Evolutionary conservation across 495 filamentous ascomycete species (phyloP).

Genomic region (Daldinia caldariorum): DNA sequence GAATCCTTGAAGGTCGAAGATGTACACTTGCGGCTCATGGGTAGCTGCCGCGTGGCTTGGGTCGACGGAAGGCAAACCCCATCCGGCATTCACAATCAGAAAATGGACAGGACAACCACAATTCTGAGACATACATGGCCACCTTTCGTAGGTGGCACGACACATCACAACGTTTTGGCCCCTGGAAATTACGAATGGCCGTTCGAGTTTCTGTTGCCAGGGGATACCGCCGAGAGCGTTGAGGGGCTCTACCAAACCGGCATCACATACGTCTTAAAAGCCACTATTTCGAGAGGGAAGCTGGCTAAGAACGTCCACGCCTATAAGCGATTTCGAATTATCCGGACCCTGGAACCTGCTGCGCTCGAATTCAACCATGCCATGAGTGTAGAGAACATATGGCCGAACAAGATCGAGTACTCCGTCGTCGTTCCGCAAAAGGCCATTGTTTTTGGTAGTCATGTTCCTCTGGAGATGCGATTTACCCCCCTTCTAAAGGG

Average conservation of each 20-base stretch:
- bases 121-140: slow-evolving; percentile 60
- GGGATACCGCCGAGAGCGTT: slow-evolving; percentile 83
- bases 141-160: slow-evolving; percentile 59
- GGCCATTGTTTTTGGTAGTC: slow-evolving; percentile 88
- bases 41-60: slow-evolving; percentile 73
- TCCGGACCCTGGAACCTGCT: slow-evolving; percentile 83
- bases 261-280: slow-evolving; percentile 88
- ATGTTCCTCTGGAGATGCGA: slow-evolving; percentile 79
- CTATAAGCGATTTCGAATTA: slow-evolving; percentile 82
- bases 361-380: slow-evolving; percentile 85
- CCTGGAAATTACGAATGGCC: slow-evolving; percentile 91
- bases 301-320: slow-evolving; percentile 81
- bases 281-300: slow-evolving; percentile 81
- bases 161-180: slow-evolving; percentile 67
- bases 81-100: slow-evolving; percentile 59
- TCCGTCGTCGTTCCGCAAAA: slow-evolving; percentile 88
- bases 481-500: slow-evolving; percentile 89
- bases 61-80: slow-evolving; percentile 59
- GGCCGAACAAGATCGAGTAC: slow-evolving; percentile 95
- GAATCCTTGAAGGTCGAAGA: slow-evolving; percentile 75
- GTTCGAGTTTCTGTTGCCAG: slow-evolving; percentile 81
- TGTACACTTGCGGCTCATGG: slow-evolving; percentile 75
- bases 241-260: slow-evolving; percentile 84
- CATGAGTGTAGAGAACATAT: slow-evolving; percentile 94
- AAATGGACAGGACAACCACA: slow-evolving; percentile 55